Percentiles rank a stretch among this genome's conserved stretches.
phyloP scores from a whole-genome alignment of 257 asterid species.

The Orobanche coerulescens region DNA sequence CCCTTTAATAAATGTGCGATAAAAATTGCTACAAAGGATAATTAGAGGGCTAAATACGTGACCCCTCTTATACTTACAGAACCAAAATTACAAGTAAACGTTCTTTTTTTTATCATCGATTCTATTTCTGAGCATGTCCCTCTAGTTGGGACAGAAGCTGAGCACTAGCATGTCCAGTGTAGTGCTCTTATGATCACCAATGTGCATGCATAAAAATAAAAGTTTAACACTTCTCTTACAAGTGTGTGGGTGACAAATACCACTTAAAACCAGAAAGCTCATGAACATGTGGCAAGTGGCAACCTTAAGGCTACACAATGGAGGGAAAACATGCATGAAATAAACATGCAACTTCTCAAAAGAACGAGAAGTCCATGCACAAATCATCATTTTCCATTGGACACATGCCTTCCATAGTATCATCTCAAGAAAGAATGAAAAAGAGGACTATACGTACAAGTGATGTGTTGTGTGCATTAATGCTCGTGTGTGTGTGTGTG shows the following conservation, averaged over 20 bases:
- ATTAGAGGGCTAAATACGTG: too few species aligned
- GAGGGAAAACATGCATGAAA: background rate
- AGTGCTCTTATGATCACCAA: background rate
- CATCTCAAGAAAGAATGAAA: background rate
- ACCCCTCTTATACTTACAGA: too few species aligned
- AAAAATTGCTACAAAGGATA: background rate
- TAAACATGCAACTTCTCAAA: background rate
- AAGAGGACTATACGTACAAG: background rate
- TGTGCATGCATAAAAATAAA: background rate
- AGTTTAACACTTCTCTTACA: background rate
- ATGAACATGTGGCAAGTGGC: background rate
- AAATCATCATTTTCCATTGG: background rate
- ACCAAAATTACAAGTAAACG: background rate
- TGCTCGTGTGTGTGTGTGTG: background rate
- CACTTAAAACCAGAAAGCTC: background rate
- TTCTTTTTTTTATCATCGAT: background rate
- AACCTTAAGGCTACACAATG: conserved; percentile 13
- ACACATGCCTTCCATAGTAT: background rate
- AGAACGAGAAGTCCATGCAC: background rate
- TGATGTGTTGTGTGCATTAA: background rate
- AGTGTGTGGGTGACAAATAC: background rate
- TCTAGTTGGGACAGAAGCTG: background rate
- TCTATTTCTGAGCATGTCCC: background rate
- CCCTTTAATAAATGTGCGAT: too few species aligned
- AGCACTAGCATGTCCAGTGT: background rate